Evolutionary conservation across 1,139 yeast genomes (phyloP), one percentile per base, ranked within the genome.

Genomic region (Waltiozyma sp.): DNA sequence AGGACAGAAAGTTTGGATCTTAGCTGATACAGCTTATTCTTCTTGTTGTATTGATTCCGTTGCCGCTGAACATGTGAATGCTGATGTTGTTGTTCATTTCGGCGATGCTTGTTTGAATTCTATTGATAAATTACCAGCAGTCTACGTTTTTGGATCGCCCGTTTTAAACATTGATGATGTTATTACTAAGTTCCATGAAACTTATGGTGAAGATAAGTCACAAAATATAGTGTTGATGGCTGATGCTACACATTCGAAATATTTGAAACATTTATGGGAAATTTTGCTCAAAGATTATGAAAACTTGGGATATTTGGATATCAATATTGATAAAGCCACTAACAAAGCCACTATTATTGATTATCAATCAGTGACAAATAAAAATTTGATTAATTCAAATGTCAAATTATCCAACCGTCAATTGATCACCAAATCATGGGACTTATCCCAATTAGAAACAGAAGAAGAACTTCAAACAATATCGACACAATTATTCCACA

Each of bases 31-130:
- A 0, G 87, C 96, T 0, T 93, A 91, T 55, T 86, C 96, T 21
- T 73, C 96, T 0, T 91, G 98, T 61, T 91, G 99, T 65, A 84
- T 91, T 15, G 99, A 91, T 60, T 96, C 88, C 57, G 95, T 91
- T 19, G 97, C 98, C 0, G 95, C 96, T 1, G 89, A 84, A 56
- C 99, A 91, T 62, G 95, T 91, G 13, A 60, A 68, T 8, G 91
- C 95, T 19, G 95, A 89, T 49, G 64, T 84, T 11, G 87, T 93
- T 28, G 78, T 89, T 1, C 98, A 91, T 61, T 87, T 88, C 61
- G 99, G 99, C 4, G 94, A 87, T 58, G 93, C 97, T 0, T 91
- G 98, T 61, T 64, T 91, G 55, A 88, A 84, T 51, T 82, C 89
- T 0, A 79, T 86, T 7, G 77, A 73, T 39, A 77, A 74, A 41